Conservation (phyloP, 345 rosid species). For the Durio zibethinus region DNA sequence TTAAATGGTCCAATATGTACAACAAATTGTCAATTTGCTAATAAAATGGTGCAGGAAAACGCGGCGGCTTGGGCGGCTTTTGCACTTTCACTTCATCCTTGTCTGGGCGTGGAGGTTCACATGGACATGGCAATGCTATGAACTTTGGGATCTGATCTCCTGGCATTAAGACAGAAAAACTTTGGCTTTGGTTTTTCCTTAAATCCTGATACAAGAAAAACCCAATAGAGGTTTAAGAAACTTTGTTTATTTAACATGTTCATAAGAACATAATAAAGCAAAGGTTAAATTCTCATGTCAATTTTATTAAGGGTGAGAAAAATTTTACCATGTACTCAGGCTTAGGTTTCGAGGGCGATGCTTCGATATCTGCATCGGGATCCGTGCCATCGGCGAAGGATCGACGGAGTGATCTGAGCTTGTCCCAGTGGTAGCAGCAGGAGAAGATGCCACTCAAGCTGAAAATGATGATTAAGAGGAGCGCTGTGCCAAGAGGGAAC, state of each 20-base stretch:
- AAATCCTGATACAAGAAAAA: conserved; percentile 33
- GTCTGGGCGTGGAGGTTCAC: conserved; percentile 57
- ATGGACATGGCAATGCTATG: conserved; percentile 90
- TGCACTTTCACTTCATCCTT: conserved; percentile 36
- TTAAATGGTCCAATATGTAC: conserved; percentile 19
- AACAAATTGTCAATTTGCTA: conserved; percentile 26
- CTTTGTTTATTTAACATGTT: too few relatives aligned
- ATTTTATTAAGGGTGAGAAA: not conserved
- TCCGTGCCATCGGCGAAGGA: conserved; percentile 39
- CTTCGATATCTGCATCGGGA: conserved; percentile 46
- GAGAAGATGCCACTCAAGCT: conserved; percentile 92
- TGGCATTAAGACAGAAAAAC: conserved; percentile 88
- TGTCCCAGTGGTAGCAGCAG: conserved; percentile 99
- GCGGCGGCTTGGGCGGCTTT: conserved; percentile 57
- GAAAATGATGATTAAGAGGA: conserved; percentile 77
- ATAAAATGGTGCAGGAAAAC: conserved; percentile 64
- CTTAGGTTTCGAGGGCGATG: conserved; percentile 49
- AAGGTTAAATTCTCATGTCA: not conserved
- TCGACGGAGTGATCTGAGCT: conserved; percentile 79
- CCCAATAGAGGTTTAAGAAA: not conserved
- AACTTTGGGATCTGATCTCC: conserved; percentile 84
- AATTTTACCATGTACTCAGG: conserved; percentile 39
- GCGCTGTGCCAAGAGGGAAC: conserved; percentile 92
- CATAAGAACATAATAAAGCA: not conserved
- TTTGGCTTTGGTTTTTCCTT: conserved; percentile 47